Percentiles rank a stretch among this genome's conserved stretches.
Evolutionary conservation across 805 yeast genomes (phyloP).

Genomic region (Hanseniaspora jakobsenii): DNA sequence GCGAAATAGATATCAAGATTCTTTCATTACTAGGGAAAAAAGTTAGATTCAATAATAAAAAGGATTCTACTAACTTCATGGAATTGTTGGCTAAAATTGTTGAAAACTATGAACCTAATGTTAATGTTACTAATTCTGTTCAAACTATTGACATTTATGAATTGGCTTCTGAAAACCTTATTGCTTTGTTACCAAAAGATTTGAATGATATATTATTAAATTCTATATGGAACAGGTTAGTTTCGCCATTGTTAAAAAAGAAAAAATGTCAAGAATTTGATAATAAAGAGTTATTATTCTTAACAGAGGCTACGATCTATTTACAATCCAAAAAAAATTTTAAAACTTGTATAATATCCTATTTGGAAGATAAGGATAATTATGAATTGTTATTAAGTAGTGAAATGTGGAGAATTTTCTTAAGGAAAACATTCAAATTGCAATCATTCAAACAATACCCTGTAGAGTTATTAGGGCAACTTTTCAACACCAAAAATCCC

Average conservation of each 20-base stretch:
- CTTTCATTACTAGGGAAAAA: background rate
- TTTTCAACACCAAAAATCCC: slow-evolving; percentile 1
- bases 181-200: slow-evolving; percentile 6
- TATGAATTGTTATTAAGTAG: background rate
- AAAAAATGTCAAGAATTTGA: background rate
- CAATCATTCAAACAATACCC: background rate
- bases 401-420: background rate
- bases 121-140: no score
- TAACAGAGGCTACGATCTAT: no score
- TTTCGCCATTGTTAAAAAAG: slow-evolving; percentile 2
- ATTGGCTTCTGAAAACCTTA: background rate
- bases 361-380: background rate
- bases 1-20: background rate
- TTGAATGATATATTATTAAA: slow-evolving; percentile 1
- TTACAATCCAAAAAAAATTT: no score
- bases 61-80: background rate
- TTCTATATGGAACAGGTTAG: background rate
- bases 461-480: background rate
- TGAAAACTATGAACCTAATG: background rate
- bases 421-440: background rate
- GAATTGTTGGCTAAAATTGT: slow-evolving; percentile 1
- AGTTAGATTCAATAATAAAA: background rate
- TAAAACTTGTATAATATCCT: no score
- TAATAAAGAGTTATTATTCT: background rate
- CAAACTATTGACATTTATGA: background rate